A percentile compares a stretch with the other conserved stretches of the same genome.
phyloP scores from a whole-genome alignment of 768 basidiomycete genomes.

The Mycena capillaripes region DNA sequence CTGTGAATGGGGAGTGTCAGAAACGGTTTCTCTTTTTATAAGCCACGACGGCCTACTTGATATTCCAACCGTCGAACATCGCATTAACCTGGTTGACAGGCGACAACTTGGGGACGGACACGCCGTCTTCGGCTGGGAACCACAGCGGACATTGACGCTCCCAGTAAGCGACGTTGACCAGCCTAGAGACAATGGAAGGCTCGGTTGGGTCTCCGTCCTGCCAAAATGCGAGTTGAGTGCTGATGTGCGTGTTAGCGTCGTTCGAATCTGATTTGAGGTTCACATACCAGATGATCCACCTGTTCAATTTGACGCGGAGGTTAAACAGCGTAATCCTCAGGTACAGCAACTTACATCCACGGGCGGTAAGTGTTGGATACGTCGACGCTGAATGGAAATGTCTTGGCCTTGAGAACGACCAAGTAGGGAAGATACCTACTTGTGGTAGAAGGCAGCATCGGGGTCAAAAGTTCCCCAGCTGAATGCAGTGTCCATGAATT shows the following conservation, averaged over 20 bases:
- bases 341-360: constrained; percentile 26
- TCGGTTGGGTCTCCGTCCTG: constrained; percentile 29
- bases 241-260: neutral
- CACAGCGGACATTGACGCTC: constrained; percentile 33
- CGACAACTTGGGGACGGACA: constrained; percentile 19
- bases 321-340: neutral
- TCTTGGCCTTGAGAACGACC: neutral
- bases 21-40: neutral
- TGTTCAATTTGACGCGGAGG: neutral
- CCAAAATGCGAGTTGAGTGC: constrained; percentile 31
- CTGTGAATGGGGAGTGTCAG: neutral
- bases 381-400: constrained; percentile 8
- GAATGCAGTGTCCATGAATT: neutral
- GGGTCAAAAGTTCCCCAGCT: constrained; percentile 34
- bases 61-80: constrained; percentile 27
- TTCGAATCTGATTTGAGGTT: neutral
- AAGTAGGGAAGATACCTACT: neutral
- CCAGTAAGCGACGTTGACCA: constrained; percentile 28
- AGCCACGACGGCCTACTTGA: constrained; percentile 2
- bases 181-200: constrained; percentile 29
- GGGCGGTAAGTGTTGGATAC: constrained; percentile 29
- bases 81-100: constrained; percentile 21
- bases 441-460: constrained; percentile 14
- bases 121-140: constrained; percentile 30
- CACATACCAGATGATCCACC: constrained; percentile 33